These are phyloP conservation scores for Eucalyptus microcorys DNA, from an alignment of 345 rosid genomes.

Conservation along the genomic window DNA sequence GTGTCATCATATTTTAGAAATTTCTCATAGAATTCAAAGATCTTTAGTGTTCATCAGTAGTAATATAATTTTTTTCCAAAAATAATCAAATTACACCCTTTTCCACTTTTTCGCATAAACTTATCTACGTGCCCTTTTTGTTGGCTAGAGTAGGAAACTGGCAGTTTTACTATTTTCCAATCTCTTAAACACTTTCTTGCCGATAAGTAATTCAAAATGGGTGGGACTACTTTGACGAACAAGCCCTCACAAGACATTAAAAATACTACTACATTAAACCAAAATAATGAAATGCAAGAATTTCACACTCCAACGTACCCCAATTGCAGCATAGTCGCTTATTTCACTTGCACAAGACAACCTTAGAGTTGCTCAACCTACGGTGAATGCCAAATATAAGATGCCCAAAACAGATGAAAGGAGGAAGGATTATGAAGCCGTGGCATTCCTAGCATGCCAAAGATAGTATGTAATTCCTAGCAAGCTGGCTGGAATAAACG, in stretches of 20 bases:
- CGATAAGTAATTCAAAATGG: neutral
- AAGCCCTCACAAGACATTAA: neutral
- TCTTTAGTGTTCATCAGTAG: neutral
- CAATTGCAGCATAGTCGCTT: neutral
- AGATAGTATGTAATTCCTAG: neutral
- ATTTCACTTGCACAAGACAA: neutral
- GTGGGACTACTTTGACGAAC: neutral
- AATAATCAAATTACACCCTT: neutral
- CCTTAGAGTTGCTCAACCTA: neutral
- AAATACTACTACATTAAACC: neutral
- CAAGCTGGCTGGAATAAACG: neutral
- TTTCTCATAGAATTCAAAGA: neutral
- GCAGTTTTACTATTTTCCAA: neutral
- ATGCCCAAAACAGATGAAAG: neutral
- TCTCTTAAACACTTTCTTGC: neutral
- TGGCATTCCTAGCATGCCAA: neutral
- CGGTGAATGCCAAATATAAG: neutral
- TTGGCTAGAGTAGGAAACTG: neutral
- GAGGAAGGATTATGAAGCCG: neutral
- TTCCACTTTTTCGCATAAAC: neutral
- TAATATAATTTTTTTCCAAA: neutral
- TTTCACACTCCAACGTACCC: neutral
- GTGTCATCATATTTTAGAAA: neutral
- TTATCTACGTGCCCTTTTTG: neutral
- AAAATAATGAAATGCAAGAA: neutral